A percentile compares a stretch with the other conserved stretches of the same genome.
Evolutionary conservation across 2,329 filamentous ascomycete genomes (phyloP).

Genomic region (Mycosphaerelloides madeirae): DNA sequence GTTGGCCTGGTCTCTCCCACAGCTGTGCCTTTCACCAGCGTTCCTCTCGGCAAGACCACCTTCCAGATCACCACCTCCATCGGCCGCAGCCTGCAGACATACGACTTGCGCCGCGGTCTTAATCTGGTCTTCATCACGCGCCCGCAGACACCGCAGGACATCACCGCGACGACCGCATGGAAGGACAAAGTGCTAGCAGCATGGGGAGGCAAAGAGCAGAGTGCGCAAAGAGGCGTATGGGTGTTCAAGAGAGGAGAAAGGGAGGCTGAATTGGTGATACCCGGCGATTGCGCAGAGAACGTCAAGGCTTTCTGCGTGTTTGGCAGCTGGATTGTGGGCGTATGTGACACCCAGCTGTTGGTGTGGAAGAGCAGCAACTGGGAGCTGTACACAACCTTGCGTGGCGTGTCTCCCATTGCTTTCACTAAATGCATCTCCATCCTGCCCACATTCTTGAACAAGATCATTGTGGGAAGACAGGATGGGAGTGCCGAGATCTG

Average conservation of each 20-base stretch:
- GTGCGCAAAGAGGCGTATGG: slow-evolving; percentile 68
- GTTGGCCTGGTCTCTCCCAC: slow-evolving; percentile 91
- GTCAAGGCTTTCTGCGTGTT: slow-evolving; percentile 76
- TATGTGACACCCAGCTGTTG: slow-evolving; percentile 69
- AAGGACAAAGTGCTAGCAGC: slow-evolving; percentile 84
- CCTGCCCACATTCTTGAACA: slow-evolving; percentile 95
- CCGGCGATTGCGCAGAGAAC: slow-evolving; percentile 61
- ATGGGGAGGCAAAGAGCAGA: slow-evolving; percentile 63
- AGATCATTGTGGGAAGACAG: slow-evolving; percentile 80
- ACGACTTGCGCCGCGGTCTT: slow-evolving; percentile 84
- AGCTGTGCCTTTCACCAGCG: slow-evolving; percentile 78
- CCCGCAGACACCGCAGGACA: slow-evolving; percentile 78
- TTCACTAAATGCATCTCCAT: slow-evolving; percentile 76
- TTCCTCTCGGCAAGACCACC: slow-evolving; percentile 85
- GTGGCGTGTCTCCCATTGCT: slow-evolving; percentile 53
- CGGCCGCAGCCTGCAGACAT: slow-evolving; percentile 85
- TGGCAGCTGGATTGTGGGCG: slow-evolving; percentile 85
- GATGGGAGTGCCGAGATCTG: slow-evolving; percentile 94
- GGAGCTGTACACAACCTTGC: slow-evolving; percentile 86
- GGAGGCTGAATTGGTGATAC: slow-evolving; percentile 67
- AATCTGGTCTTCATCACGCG: slow-evolving; percentile 90
- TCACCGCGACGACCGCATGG: slow-evolving; percentile 84
- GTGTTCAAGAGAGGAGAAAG: slow-evolving; percentile 88
- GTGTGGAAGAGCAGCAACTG: slow-evolving; percentile 81
- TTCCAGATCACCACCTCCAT: slow-evolving; percentile 97